A percentile compares a stretch with the other conserved stretches of the same genome.
These are phyloP conservation scores for Tympanopsis confertula DNA, from an alignment of 2,329 filamentous ascomycete genomes.

Conservation along the genomic window DNA sequence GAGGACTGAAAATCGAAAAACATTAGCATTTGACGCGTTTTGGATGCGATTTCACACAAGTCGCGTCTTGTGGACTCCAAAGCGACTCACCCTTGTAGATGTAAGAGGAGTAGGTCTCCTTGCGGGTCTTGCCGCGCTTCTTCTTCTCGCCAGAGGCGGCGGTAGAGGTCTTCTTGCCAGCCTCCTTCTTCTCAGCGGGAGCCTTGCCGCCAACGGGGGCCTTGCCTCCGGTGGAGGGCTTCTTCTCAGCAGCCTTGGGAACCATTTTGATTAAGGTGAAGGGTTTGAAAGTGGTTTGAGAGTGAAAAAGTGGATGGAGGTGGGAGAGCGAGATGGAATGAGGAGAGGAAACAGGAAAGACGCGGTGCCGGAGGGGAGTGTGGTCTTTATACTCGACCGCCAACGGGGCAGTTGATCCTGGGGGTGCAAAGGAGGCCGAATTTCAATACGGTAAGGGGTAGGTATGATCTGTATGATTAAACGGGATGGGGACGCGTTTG, in stretches of 20 bases:
- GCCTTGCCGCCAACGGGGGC: constrained; percentile 67
- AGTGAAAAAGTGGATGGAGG: constrained; percentile 8
- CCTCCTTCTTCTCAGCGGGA: constrained; percentile 87
- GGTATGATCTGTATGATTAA: constrained; percentile 34
- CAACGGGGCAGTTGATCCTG: constrained; percentile 9
- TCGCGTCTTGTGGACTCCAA: constrained; percentile 8
- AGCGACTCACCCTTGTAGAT: constrained; percentile 89
- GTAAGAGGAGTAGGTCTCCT: constrained; percentile 99
- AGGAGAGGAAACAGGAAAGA: constrained; percentile 17
- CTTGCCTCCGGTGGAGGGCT: constrained; percentile 75
- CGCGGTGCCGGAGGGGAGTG: constrained; percentile 18
- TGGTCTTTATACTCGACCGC: constrained; percentile 29
- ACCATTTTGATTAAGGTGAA: constrained; percentile 60
- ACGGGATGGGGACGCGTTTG: constrained; percentile 2
- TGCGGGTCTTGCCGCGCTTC: constrained; percentile 99
- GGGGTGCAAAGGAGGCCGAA: constrained; percentile 19
- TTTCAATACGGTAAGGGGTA: constrained; percentile 26
- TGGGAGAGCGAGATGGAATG: constrained; percentile 16
- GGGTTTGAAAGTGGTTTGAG: constrained; percentile 8
- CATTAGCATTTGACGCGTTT: constrained; percentile 19
- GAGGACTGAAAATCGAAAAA: constrained; percentile 52
- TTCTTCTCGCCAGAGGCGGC: constrained; percentile 96
- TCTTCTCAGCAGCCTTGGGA: constrained; percentile 97
- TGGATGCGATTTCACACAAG: constrained; percentile 3
- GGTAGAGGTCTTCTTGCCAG: constrained; percentile 82